Base-by-base conservation (phyloP, 2,329 filamentous ascomycete genomes). In the Claviceps africana region DNA sequence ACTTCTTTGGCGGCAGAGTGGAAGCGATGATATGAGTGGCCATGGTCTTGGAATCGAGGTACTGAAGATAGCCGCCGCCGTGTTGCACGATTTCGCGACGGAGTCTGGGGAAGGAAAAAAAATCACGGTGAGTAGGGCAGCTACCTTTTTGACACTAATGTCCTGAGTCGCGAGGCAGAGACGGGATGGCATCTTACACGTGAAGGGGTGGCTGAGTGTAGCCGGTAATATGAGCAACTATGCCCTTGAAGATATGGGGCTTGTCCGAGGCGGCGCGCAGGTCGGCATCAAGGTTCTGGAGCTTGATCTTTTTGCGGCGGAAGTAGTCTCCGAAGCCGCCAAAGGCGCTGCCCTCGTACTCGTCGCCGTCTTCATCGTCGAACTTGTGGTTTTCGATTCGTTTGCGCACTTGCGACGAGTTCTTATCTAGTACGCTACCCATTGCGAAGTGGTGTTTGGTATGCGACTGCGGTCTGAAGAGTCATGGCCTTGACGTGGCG, bases 11-110 rank as follows among this genome's bases (percentile, higher is more conserved):
- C 0, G 93, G 93, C 22, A 98, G 72, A 51, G 81, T 85, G 50
- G 88, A 91, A 3, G 91, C 90, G 60, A 98, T 89, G 58, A 98
- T 95, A 65, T 98, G 91, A 1, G 94, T 98, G 0, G 89, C 91
- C 64, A 86, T 85, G 1, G 91, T 97, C 71, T 98, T 98, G 39
- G 83, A 86, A 66, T 96, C 90, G 11, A 98, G 73, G 61, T 97
- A 97, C 65, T 98, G 93, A 55, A 96, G 77, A 60, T 95, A 97
- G 0, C 86, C 87, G 33, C 90, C 94, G n/a, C 93, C 93, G 78
- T 97, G 83, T 59, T 85, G 81, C 19, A 98, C 91, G 52, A 98
- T 85, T 55, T 95, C 77, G 51, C 75, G 82, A 70, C 95, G 91
- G 19, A 98, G 78, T 45, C 74, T 76, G 37, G 22, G 25, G 42